phyloP scores from a whole-genome alignment of 2,329 filamentous ascomycete species.

The Aphanocladium album region DNA sequence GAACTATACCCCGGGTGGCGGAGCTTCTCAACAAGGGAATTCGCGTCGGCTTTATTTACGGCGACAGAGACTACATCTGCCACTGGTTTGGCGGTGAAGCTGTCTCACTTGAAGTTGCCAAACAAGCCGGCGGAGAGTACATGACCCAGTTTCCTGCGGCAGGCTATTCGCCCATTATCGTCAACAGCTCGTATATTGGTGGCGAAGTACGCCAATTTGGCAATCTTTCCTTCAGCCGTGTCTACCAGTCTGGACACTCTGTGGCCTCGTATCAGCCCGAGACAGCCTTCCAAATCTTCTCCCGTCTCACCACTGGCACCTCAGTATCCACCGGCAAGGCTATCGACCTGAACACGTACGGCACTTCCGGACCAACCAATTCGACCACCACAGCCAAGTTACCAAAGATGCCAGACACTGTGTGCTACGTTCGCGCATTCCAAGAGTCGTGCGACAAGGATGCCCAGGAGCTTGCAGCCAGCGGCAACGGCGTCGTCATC shows the following conservation, averaged over 20 bases:
- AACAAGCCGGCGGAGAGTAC: slow-evolving; percentile 42
- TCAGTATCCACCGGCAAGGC: slow-evolving; percentile 51
- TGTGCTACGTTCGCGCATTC: slow-evolving; percentile 56
- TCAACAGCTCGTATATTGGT: slow-evolving; percentile 63
- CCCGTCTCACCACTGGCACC: slow-evolving; percentile 52
- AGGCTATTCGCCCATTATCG: slow-evolving; percentile 67
- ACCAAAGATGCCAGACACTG: slow-evolving; percentile 42
- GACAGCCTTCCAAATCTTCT: slow-evolving; percentile 55
- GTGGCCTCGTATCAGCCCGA: slow-evolving; percentile 58
- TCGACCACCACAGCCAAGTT: slow-evolving; percentile 52
- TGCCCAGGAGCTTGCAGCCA: slow-evolving; percentile 44
- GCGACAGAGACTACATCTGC: slow-evolving; percentile 58
- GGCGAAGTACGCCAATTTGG: slow-evolving; percentile 73
- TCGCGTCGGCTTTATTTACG: slow-evolving; percentile 67
- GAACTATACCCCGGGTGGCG: slow-evolving; percentile 55
- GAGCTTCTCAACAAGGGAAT: slow-evolving; percentile 57
- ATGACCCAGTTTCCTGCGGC: slow-evolving; percentile 54
- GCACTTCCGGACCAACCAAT: slow-evolving; percentile 52
- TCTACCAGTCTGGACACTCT: slow-evolving; percentile 63
- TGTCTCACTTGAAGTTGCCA: slow-evolving; percentile 58
- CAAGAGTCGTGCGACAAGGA: slow-evolving; percentile 45
- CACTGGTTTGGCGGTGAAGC: slow-evolving; percentile 72
- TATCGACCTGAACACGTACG: slow-evolving; percentile 47
- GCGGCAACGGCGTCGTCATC: slow-evolving; percentile 50
- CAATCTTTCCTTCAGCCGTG: slow-evolving; percentile 63